Evolutionary conservation across 495 filamentous ascomycete species (phyloP).

Genomic region (Xylaria acuta): DNA sequence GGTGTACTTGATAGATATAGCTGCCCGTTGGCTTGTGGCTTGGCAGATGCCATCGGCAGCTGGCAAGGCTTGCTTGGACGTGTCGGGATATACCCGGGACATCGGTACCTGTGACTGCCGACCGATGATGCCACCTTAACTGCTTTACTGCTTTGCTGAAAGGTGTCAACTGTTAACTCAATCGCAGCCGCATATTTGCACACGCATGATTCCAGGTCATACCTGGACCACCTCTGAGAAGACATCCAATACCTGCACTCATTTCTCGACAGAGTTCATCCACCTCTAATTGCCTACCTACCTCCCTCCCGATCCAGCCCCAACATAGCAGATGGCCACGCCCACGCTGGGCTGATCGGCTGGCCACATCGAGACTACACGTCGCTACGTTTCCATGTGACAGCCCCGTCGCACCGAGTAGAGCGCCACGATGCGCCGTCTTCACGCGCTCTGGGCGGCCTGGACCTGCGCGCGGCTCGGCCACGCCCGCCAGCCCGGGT

Average conservation of each 20-base stretch:
- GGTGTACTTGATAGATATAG: no score
- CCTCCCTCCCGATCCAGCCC: background rate
- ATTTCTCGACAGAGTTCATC: background rate
- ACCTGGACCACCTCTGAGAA: background rate
- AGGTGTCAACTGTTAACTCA: background rate
- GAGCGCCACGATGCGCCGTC: conserved; percentile 58
- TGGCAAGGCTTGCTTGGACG: background rate
- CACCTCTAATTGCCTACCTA: background rate
- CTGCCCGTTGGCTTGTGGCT: background rate
- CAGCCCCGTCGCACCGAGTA: conserved; percentile 34
- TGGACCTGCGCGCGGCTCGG: conserved; percentile 43
- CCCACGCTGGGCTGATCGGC: background rate
- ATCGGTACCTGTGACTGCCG: conserved; percentile 7
- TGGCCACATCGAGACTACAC: conserved; percentile 7
- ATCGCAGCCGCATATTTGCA: background rate
- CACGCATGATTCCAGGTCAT: no score
- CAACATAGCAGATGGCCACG: conserved; percentile 4
- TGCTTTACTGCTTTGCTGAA: background rate
- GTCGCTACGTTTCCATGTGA: conserved; percentile 36
- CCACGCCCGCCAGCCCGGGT: conserved; percentile 52
- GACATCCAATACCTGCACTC: background rate
- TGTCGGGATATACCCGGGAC: background rate
- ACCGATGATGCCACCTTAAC: conserved; percentile 11
- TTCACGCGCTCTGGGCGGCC: conserved; percentile 45
- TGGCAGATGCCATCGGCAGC: background rate